A percentile compares a stretch with the other conserved stretches of the same genome.
Evolutionary conservation across 441 rosid species (phyloP).

Genomic region (Pelargonium cotyledonis): DNA sequence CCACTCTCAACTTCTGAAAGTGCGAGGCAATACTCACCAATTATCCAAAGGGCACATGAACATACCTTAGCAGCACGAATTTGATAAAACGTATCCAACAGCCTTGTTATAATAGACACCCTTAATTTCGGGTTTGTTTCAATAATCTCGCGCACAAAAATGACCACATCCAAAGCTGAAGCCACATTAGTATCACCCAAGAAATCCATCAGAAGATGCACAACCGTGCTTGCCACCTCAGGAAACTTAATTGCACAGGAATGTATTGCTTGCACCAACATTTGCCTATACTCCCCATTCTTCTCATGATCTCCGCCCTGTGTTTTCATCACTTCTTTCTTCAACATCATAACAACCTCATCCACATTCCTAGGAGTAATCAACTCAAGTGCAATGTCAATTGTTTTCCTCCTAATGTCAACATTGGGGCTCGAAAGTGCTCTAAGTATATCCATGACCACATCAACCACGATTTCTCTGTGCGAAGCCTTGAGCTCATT

Average conservation of each 20-base stretch:
- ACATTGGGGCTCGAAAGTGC: constrained; percentile 83
- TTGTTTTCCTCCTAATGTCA: constrained; percentile 72
- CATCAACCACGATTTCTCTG: constrained; percentile 76
- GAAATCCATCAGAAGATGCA: constrained; percentile 91
- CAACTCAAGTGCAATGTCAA: constrained; percentile 77
- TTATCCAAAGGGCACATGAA: constrained; percentile 86
- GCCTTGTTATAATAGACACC: constrained; percentile 75
- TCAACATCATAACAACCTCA: constrained; percentile 67
- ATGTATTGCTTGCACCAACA: constrained; percentile 93
- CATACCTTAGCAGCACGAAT: constrained; percentile 83
- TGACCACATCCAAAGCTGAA: constrained; percentile 79
- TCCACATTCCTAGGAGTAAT: constrained; percentile 67
- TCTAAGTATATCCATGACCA: constrained; percentile 88
- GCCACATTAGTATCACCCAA: constrained; percentile 82
- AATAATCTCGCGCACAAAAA: constrained; percentile 79
- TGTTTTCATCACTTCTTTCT: constrained; percentile 92
- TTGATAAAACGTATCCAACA: constrained; percentile 81
- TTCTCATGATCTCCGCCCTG: constrained; percentile 88
- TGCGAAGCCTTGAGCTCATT: constrained; percentile 77
- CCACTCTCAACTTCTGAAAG: constrained; percentile 86
- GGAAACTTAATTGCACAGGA: constrained; percentile 89
- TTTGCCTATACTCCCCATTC: constrained; percentile 85
- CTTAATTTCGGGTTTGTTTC: constrained; percentile 78
- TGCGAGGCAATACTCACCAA: constrained; percentile 83
- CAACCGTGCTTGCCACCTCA: constrained; percentile 88